Conservation (phyloP, 306 rosid genomes). For the Vicia faba region DNA sequence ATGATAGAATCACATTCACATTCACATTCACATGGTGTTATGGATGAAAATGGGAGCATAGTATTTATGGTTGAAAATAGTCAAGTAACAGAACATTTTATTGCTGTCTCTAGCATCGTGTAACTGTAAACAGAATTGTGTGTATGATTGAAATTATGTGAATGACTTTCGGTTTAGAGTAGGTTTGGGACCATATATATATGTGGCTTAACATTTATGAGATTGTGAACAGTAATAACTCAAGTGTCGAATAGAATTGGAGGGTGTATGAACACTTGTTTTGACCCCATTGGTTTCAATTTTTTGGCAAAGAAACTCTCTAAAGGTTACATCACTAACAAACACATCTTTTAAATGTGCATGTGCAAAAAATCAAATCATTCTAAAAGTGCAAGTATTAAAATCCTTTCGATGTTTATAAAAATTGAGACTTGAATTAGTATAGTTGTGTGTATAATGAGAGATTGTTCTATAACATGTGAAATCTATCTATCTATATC, state of each 20-base stretch:
- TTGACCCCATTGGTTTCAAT: not conserved
- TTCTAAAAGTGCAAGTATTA: not conserved
- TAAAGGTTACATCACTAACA: not conserved
- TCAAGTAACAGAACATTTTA: slow-evolving; percentile 20
- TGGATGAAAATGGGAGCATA: not conserved
- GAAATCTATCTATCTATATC: no score
- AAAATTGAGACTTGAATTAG: not conserved
- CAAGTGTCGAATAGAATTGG: not conserved
- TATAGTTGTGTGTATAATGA: not conserved
- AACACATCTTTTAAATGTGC: not conserved
- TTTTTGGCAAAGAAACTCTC: not conserved
- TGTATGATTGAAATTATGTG: slow-evolving; percentile 4
- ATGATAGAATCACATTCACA: not conserved
- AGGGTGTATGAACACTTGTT: not conserved
- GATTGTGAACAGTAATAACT: not conserved
- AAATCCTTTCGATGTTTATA: not conserved
- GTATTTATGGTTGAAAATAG: not conserved
- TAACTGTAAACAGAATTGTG: slow-evolving; percentile 21
- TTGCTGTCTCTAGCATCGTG: not conserved
- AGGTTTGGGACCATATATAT: slow-evolving; percentile 17
- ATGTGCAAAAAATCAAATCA: not conserved
- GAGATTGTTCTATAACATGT: no score
- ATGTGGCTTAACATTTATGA: not conserved
- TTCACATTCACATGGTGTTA: not conserved
- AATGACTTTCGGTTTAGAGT: slow-evolving; percentile 5